These are phyloP conservation scores for Bimuria novae-zelandiae DNA, from an alignment of 2,329 filamentous ascomycete genomes.

Conservation along the genomic window DNA sequence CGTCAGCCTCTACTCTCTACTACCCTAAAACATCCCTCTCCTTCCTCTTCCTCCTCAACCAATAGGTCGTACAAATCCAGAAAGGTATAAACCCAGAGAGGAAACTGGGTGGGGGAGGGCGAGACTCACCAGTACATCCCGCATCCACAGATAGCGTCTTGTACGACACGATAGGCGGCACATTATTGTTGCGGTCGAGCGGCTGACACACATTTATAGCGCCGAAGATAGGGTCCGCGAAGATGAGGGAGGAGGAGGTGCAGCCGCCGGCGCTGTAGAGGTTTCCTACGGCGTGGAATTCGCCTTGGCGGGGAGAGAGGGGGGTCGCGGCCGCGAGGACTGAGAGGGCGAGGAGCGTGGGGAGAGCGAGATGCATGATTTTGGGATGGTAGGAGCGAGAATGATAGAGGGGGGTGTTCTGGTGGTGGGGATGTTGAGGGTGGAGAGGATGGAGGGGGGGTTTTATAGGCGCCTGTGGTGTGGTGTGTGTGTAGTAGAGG, in stretches of 20 bases:
- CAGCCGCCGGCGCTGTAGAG: slow-evolving; percentile 21
- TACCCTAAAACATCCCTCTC: neutral
- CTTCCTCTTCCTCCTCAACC: no score
- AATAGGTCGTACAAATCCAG: no score
- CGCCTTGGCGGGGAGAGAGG: neutral
- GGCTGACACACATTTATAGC: slow-evolving; percentile 17
- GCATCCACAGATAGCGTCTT: slow-evolving; percentile 5
- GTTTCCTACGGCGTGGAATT: slow-evolving; percentile 15
- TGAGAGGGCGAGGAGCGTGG: neutral
- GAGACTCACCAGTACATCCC: slow-evolving; percentile 19
- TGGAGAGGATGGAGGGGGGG: neutral
- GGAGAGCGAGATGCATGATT: neutral
- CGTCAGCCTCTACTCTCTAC: neutral
- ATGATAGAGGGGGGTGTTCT: no score
- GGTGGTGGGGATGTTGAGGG: no score
- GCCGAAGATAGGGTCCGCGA: slow-evolving; percentile 23
- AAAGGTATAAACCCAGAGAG: no score
- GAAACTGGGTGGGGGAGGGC: no score
- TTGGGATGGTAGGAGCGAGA: no score
- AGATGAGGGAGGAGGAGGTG: slow-evolving; percentile 14
- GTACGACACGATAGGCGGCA: slow-evolving; percentile 17
- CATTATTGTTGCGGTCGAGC: slow-evolving; percentile 16
- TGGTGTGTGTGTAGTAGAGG: neutral
- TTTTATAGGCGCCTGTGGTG: neutral
- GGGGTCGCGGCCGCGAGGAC: neutral